phyloP scores from a whole-genome alignment of 306 rosid genomes.

The Begonia fuchsioides region DNA sequence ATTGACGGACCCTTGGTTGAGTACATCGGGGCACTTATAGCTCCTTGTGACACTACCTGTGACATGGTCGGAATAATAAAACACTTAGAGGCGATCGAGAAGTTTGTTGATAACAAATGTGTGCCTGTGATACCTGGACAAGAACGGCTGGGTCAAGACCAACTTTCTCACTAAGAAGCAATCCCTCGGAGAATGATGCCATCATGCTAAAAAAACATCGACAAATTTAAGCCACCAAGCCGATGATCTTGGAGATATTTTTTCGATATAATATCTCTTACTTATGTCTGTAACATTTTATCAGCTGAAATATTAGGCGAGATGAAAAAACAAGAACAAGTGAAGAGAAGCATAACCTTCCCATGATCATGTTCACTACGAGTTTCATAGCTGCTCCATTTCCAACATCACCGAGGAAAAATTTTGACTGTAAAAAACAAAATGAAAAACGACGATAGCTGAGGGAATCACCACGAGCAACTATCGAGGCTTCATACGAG shows the following conservation, averaged over 20 bases:
- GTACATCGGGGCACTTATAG: slow-evolving; percentile 91
- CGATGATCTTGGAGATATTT: too few relatives aligned
- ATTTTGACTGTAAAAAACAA: slow-evolving; percentile 42
- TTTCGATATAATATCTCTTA: too few relatives aligned
- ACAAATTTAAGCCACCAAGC: slow-evolving; percentile 3
- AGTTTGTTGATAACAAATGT: too few relatives aligned
- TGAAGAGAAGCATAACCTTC: slow-evolving; percentile 39
- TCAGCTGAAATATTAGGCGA: not conserved
- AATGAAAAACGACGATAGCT: not conserved
- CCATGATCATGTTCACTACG: slow-evolving; percentile 96
- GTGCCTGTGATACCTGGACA: slow-evolving; percentile 39
- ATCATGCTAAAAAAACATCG: slow-evolving; percentile 56
- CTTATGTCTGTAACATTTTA: too few relatives aligned
- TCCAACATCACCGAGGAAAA: slow-evolving; percentile 89
- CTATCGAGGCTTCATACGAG: slow-evolving; percentile 1
- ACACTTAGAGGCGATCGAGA: too few relatives aligned
- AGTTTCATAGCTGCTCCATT: slow-evolving; percentile 98
- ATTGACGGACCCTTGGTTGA: slow-evolving; percentile 74
- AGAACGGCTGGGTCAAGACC: slow-evolving; percentile 75
- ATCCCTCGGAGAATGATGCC: slow-evolving; percentile 94
- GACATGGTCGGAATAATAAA: slow-evolving; percentile 4
- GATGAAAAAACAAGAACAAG: slow-evolving; percentile 4
- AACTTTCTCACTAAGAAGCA: slow-evolving; percentile 79
- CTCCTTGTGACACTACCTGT: slow-evolving; percentile 96
- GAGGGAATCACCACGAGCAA: not conserved